Base-by-base conservation (phyloP, 768 basidiomycete species). In the Naganishia vaughanmartiniae region DNA sequence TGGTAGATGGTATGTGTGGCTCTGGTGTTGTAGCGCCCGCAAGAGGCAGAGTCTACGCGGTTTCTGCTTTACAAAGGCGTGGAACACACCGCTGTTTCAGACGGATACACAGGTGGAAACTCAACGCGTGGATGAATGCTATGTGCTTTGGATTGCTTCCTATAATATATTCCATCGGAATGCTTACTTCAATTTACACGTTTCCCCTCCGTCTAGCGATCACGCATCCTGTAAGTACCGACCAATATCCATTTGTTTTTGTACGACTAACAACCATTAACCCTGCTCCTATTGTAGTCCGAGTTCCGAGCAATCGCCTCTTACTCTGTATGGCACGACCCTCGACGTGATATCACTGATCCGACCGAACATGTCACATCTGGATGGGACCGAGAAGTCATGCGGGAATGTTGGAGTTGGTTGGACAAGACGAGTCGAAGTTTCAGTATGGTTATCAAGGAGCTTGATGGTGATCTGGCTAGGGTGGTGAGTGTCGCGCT, bases 381-480 rank as follows among this genome's bases (percentile, higher is more conserved):
- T 0, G 92, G 92, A 53, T 97, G 90, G 88, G 88, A 96, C 82
- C 84, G 95, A 68, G 78, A 85, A 46, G 84, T 87, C 11, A 99
- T 99, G 95, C 86, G 88, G 68, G 84, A 87, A 53, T 97, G 93
- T 78, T 97, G 93, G 94, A 84, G 86, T 9, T 89, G 93, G 75
- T 84, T 98, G 66, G 94, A 98, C 84, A 68, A 84, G 82, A 94
- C 93, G 4, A 92, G 91, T 74, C 83, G 95, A 74, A 91, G 89
- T 82, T 99, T 96, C 75, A 85, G 92, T 0, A 88, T 90, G 0
- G 95, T 99, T 72, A 92, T 97, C 77, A 97, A 95, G 82, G 91
- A 96, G 81, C 84, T 98, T 4, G 93, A 99, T 34, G 95, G 93
- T 0, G 95, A 98, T 79, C 83, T 99, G 72, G 93, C 93, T 4